These are phyloP conservation scores for Fusarium sp. DNA, from an alignment of 2,329 filamentous ascomycete species.

Conservation along the genomic window DNA sequence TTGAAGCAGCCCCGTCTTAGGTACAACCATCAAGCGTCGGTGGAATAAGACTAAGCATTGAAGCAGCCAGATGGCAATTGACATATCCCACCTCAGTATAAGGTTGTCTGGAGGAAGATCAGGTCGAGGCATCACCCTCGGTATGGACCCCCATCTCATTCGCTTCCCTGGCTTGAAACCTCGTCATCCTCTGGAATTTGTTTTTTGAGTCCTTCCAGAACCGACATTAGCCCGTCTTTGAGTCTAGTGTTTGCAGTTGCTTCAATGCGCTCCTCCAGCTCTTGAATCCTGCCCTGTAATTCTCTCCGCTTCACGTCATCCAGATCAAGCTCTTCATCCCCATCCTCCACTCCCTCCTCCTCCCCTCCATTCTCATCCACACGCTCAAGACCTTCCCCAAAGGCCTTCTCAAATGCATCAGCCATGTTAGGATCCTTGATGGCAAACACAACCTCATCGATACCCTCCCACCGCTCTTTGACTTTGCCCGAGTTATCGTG, in stretches of 20 bases:
- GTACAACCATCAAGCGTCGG: too few relatives aligned
- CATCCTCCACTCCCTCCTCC: fast-evolving
- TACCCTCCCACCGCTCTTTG: slow-evolving; percentile 36
- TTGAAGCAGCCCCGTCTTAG: too few relatives aligned
- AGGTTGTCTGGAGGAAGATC: too few relatives aligned
- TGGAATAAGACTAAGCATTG: too few relatives aligned
- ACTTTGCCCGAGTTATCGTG: slow-evolving; percentile 29
- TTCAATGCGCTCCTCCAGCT: slow-evolving; percentile 33
- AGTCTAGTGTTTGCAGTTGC: slow-evolving; percentile 18
- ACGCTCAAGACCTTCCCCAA: slow-evolving; percentile 50
- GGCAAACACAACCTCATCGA: slow-evolving; percentile 65
- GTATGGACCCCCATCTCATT: background rate
- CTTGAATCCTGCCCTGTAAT: slow-evolving; percentile 27
- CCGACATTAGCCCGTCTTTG: slow-evolving; percentile 15
- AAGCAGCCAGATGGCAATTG: too few relatives aligned
- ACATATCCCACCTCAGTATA: too few relatives aligned
- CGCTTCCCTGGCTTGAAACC: background rate
- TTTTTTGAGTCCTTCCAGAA: slow-evolving; percentile 23
- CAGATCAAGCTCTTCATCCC: background rate
- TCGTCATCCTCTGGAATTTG: slow-evolving; percentile 10
- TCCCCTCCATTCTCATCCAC: background rate
- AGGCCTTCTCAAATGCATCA: slow-evolving; percentile 60
- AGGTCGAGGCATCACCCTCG: too few relatives aligned
- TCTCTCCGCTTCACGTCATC: slow-evolving; percentile 19
- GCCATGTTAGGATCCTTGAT: slow-evolving; percentile 65